Conservation (phyloP, 139 green algal genomes). For the Edaphochlamys debaryana region DNA sequence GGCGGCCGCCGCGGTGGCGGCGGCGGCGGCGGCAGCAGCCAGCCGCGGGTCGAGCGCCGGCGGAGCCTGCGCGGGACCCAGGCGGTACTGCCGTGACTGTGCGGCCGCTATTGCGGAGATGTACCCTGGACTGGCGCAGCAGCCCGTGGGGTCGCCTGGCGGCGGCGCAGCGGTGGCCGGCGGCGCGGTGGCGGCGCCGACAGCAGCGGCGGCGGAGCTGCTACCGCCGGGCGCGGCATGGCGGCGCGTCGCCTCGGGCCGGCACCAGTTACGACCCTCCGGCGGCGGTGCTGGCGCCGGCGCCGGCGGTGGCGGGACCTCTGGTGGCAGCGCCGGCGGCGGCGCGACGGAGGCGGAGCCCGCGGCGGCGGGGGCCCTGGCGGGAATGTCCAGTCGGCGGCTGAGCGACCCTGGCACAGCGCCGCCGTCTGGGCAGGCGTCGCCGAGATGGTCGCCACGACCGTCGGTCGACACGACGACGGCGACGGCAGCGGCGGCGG, state of each 20-base stretch:
- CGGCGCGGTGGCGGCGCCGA: neutral
- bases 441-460: neutral
- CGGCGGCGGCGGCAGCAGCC: neutral
- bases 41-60: too few species aligned
- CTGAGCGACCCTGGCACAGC: too few species aligned
- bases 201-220: neutral
- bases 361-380: too few species aligned
- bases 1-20: neutral
- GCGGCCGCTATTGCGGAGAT: conserved; percentile 13
- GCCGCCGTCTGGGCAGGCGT: too few species aligned
- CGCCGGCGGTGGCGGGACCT: too few species aligned
- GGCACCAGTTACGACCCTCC: too few species aligned
- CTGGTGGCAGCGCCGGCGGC: neutral
- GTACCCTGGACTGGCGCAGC: conserved; percentile 5
- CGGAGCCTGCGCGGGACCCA: too few species aligned
- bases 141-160: neutral
- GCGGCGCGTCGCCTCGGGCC: too few species aligned
- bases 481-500: too few species aligned
- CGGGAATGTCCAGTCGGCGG: too few species aligned
- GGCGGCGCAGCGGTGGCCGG: neutral
- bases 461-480: neutral
- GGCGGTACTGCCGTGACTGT: conserved; percentile 28
- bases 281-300: neutral
- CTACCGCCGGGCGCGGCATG: neutral
- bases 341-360: too few species aligned